A percentile compares a stretch with the other conserved stretches of the same genome.
These are phyloP conservation scores for Xerocomus nothofagi DNA, from an alignment of 1,284 basidiomycete genomes.

Conservation along the genomic window DNA sequence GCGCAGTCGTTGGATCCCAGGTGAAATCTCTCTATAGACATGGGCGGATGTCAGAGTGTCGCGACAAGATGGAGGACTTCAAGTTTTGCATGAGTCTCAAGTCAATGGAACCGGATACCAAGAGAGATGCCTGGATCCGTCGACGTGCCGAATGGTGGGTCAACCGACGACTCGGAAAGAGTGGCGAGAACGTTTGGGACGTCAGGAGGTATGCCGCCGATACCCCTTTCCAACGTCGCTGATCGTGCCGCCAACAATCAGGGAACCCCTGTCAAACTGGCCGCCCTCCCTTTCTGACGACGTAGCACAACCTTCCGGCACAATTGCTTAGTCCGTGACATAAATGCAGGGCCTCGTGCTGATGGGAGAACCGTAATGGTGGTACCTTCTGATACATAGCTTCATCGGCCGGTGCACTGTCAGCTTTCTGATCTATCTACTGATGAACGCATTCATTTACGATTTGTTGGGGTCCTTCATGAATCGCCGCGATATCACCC, in stretches of 20 bases:
- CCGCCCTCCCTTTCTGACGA: conserved; percentile 28
- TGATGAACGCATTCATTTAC: not conserved
- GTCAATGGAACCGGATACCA: conserved; percentile 72
- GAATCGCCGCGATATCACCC: not conserved
- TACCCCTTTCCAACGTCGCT: not conserved
- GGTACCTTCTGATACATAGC: not conserved
- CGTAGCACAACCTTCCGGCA: conserved; percentile 20
- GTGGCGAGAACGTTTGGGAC: conserved; percentile 95
- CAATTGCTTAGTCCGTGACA: conserved; percentile 20
- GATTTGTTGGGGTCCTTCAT: not conserved
- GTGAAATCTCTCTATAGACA: conserved; percentile 85
- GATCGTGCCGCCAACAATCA: conserved; percentile 5
- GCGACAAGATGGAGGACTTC: conserved; percentile 85
- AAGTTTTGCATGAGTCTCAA: conserved; percentile 94
- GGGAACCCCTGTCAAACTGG: conserved; percentile 30
- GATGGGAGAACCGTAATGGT: not conserved
- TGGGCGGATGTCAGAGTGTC: conserved; percentile 78
- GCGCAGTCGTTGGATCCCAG: conserved; percentile 76
- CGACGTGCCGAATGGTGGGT: conserved; percentile 94
- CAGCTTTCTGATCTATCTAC: not conserved
- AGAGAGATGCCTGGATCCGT: conserved; percentile 80
- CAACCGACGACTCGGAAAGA: conserved; percentile 64
- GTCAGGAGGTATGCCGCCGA: conserved; percentile 58
- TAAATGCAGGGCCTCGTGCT: not conserved
- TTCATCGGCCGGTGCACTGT: not conserved